Evolutionary conservation across 23 red algal species (phyloP), one percentile per base, ranked within the genome.

Genomic region (Agarophyton chilense): DNA sequence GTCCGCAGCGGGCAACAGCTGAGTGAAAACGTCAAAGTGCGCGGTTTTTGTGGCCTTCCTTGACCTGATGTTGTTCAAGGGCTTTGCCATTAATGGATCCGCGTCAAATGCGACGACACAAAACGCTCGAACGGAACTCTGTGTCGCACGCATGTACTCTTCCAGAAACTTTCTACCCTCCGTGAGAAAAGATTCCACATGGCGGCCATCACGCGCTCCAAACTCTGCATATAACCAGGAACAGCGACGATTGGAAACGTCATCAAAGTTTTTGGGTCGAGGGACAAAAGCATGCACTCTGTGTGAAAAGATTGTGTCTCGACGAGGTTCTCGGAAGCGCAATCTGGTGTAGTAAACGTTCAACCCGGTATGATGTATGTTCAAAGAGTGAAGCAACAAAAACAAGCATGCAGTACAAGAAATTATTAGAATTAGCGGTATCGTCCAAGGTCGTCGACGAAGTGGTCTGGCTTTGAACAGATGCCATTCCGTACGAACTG

Each of bases 181-280:
- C 11, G 43, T 91, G 3, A 91, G 77, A 72, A 91, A 91, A 24
- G 33, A 29, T 38, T 55, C 45, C 5, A 91, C 35, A 61, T 82
- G 61, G n/a, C 88, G 65, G 18, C 74, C 88, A 91, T 91, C 88
- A 22, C 77, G 55, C 21, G 88, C 88, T 35, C 64, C 64, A 22
- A 91, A 81, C 40, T 91, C 88, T 34, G 77, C 65, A 60, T 91
- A 91, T 5, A 91, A 52, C 88, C 88, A 91, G 5, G 88, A 82
- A 34, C 88, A 91, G 16, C 72, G 76, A 45, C 49, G 56, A 52
- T 43, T 51, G n/a, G 45, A 44, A 33, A 58, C 88, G 18, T 55
- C 65, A 39, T 81, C 88, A 47, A 91, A 74, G 6, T 58, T 28
- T 28, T 58, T 56, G 12, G 61, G 88, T 16, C 74, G 43, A n/a